A percentile compares a stretch with the other conserved stretches of the same genome.
These are phyloP conservation scores for Spergularia azorica DNA, from an alignment of 179 eudicot genomes.

Conservation along the genomic window DNA sequence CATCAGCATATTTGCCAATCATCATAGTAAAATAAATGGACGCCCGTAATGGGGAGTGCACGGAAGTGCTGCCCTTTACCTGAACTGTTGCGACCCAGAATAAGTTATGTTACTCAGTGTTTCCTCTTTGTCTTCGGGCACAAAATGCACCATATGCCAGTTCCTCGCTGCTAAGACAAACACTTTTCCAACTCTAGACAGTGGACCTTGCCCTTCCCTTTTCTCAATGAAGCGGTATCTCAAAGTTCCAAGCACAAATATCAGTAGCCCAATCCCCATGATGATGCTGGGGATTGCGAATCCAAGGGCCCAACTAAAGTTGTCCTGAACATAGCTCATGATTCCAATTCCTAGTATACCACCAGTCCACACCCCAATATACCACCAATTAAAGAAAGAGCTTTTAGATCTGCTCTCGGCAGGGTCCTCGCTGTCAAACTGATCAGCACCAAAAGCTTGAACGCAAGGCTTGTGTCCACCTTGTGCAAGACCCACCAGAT, in stretches of 20 bases:
- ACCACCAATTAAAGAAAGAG: constrained; percentile 86
- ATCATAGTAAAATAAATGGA: background rate
- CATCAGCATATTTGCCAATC: background rate
- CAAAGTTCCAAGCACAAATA: constrained; percentile 52
- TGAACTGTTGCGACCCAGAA: constrained; percentile 38
- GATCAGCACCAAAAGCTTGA: constrained; percentile 89
- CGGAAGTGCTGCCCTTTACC: constrained; percentile 29
- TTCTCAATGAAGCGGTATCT: constrained; percentile 49
- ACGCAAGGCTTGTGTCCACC: constrained; percentile 82
- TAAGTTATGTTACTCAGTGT: constrained; percentile 5
- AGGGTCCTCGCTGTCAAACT: constrained; percentile 59
- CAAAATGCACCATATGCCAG: constrained; percentile 34
- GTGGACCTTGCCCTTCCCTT: constrained; percentile 41
- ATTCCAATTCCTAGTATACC: constrained; percentile 30
- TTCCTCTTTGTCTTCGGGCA: constrained; percentile 21
- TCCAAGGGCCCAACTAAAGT: constrained; percentile 70
- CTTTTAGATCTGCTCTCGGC: constrained; percentile 55
- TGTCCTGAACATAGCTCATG: constrained; percentile 61
- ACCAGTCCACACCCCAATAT: constrained; percentile 37
- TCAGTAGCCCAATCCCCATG: constrained; percentile 45
- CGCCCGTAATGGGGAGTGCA: background rate
- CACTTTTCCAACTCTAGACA: constrained; percentile 50
- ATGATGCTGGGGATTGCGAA: constrained; percentile 61
- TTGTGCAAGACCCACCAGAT: constrained; percentile 49
- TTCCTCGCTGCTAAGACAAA: constrained; percentile 51